These are phyloP conservation scores for Astragalus membranaceus DNA, from an alignment of 306 rosid genomes.

Conservation along the genomic window DNA sequence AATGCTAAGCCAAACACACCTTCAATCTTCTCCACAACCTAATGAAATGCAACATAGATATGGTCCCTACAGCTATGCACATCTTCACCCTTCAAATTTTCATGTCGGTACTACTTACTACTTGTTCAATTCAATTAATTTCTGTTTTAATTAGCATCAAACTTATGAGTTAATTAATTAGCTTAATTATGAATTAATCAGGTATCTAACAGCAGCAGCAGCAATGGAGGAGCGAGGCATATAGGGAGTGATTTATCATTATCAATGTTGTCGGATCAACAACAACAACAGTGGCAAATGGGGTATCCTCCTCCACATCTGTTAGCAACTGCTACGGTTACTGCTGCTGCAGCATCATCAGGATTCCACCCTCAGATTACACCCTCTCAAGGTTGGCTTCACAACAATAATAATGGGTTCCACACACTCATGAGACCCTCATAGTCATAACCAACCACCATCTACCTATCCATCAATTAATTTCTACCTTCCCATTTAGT, in stretches of 20 bases:
- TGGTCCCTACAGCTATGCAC: constrained; percentile 41
- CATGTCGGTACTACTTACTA: constrained; percentile 38
- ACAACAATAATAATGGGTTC: constrained; percentile 60
- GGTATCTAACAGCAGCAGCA: constrained; percentile 44
- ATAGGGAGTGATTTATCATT: constrained; percentile 58
- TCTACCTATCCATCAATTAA: background rate
- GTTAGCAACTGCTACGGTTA: constrained; percentile 28
- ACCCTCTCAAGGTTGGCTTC: constrained; percentile 55
- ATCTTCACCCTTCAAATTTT: constrained; percentile 40
- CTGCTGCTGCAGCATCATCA: constrained; percentile 99
- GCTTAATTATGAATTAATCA: background rate
- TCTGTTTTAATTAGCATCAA: too few species aligned
- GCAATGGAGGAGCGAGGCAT: constrained; percentile 42
- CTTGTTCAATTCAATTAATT: background rate
- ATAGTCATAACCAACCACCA: constrained; percentile 18
- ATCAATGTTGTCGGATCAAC: constrained; percentile 47
- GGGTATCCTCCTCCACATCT: constrained; percentile 39
- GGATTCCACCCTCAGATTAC: constrained; percentile 89
- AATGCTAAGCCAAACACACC: constrained; percentile 40
- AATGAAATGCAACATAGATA: constrained; percentile 47
- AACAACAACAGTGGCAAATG: constrained; percentile 45
- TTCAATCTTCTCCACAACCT: constrained; percentile 38
- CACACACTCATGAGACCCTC: constrained; percentile 57
- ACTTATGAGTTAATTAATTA: too few species aligned
- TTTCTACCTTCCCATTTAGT: too few species aligned